Evolutionary conservation across 2,329 filamentous ascomycete species (phyloP), one percentile per base, ranked within the genome.

Genomic region (Phialocephala sp.): DNA sequence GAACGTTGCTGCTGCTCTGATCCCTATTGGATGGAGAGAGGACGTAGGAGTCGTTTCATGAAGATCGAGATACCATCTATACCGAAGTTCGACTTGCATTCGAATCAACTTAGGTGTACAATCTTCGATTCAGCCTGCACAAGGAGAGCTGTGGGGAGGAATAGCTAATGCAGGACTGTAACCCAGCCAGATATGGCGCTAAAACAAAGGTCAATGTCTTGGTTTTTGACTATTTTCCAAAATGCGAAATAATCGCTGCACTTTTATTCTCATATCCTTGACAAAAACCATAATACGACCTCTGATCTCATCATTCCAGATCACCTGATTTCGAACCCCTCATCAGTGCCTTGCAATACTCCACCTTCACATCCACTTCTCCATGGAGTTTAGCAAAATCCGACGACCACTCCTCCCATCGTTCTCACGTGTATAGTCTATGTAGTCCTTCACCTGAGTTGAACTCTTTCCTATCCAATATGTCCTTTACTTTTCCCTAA

Each of bases 1-100:
- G 22, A 90, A 94, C 73, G 89, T 98, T 68, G 94, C 93, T 35
- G 94, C 93, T 1, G 94, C 93, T 11, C 77, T 99, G 78, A 87
- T 98, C 77, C 94, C 94, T 0, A 84, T 95, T 61, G 93, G 93
- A 1, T 96, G 92, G 92, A 87, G 83, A 72, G 90, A 92, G 65
- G 72, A 68, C 5, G 39, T 63, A 27, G 63, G 63, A 35, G 61
- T 69, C 15, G 45, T 59, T 43, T 66, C 20, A 39, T 57, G 9
- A 9, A 3, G 27, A 32, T 32, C 3, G 55, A n/a, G 12, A n/a
- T 6, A 35, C 14, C 22, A 8, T 6, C n/a, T 50, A 47, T 43
- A 6, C 41, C 41, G 15, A 43, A 43, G 15, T 6, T n/a, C 45
- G 45, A 50, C 45, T 50, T 24, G 45, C 45, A 22, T 50, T 20